Evolutionary conservation across 768 basidiomycete genomes (phyloP), one percentile per base, ranked within the genome.

Genomic region (Boletus barrowsii): DNA sequence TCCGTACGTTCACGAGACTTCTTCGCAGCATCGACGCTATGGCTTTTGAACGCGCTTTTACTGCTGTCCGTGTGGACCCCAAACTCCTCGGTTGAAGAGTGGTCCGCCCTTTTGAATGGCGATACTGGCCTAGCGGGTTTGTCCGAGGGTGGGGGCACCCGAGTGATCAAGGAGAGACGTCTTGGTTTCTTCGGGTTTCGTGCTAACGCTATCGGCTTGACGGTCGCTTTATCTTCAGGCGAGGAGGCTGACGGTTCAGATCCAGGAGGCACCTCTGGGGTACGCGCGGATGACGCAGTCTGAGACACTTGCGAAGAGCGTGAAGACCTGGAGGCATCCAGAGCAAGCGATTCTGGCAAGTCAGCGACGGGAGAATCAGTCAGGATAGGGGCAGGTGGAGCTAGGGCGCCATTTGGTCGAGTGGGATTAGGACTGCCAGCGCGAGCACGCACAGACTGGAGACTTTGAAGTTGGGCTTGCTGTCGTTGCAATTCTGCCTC

Each of bases 1-100:
- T 84, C 82, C 20, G 68, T 75, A 55, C 80, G 76, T 47, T 85
- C 81, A 4, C 82, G 60, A 15, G 63, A 35, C 49, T 68, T 65
- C 39, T 70, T 75, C 5, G 62, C 61, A 26, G 53, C 58, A 53
- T 75, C 73, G 29, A 72, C 57, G 22, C 65, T 68, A 53, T 64
- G 61, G 53, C 64, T 71, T 67, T 53, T 68, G 43, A 43, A 61
- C 40, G 57, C 45, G 39, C 51, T 58, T 43, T 22, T 50, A 39
- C 47, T 54, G 37, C n/a, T 42, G 45, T 71, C 69, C 8, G 33
- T 22, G 17, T 66, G 57, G 11, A 63, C 59, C 17, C 71, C 72
- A 47, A 75, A 73, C 26, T 77, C 76, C 41, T 72, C 72, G 17
- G 42, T 58, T 36, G 49, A 58, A 37, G 51, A 20, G 22, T 55